These are phyloP conservation scores for Umbelopsis sp. DNA, from an alignment of 192 early-diverging fungal species.

Conservation along the genomic window DNA sequence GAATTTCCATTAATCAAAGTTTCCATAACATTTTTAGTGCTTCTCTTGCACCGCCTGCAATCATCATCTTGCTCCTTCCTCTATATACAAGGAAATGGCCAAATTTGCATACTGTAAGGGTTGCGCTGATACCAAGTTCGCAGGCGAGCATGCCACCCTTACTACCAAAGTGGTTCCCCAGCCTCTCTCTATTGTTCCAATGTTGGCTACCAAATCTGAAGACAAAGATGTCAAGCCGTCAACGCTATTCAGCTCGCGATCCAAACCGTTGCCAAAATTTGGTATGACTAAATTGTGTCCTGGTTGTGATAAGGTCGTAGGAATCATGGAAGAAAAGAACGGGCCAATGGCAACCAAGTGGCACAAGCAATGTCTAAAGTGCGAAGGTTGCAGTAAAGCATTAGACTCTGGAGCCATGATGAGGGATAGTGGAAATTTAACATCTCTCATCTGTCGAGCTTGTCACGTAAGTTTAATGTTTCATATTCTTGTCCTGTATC, in stretches of 20 bases:
- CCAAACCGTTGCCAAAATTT: conserved; percentile 30
- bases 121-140: conserved; percentile 15
- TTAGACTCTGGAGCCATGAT: conserved; percentile 38
- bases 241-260: conserved; percentile 27
- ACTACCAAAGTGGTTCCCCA: conserved; percentile 28
- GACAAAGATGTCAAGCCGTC: conserved; percentile 23
- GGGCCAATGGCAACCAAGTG: conserved; percentile 35
- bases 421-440: conserved; percentile 6
- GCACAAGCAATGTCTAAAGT: conserved; percentile 36
- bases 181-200: not conserved
- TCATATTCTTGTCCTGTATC: not conserved
- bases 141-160: conserved; percentile 2
- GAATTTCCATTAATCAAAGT: not conserved
- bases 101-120: conserved; percentile 25
- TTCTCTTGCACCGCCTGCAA: conserved; percentile 34
- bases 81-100: conserved; percentile 26
- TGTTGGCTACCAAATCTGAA: not conserved
- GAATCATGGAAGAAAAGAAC: conserved; percentile 34
- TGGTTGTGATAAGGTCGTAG: conserved; percentile 29
- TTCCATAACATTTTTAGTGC: conserved; percentile 24
- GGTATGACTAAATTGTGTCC: conserved; percentile 29
- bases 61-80: conserved; percentile 22
- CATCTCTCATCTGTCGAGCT: not conserved
- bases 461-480: not conserved
- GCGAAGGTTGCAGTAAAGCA: conserved; percentile 27